Base-by-base conservation (phyloP, 2,329 filamentous ascomycete genomes). In the Cladosporium cucumerinum region DNA sequence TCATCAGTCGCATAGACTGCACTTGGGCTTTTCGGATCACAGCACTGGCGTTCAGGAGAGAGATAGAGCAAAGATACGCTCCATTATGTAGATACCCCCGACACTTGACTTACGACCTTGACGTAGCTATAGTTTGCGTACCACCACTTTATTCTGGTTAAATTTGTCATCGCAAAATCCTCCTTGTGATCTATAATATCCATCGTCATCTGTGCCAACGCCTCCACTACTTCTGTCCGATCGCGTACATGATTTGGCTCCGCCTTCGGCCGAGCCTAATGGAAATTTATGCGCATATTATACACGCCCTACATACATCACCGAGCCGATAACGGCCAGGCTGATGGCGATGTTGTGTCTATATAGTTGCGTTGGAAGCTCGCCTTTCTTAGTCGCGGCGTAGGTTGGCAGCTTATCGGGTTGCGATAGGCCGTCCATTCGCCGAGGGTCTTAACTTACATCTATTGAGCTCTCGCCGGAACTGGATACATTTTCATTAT, bases 181-280 rank as follows among this genome's bases (percentile, higher is more conserved):
- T 46, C 39, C 39, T 46, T 34, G 32, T 34, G 12, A 4, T 34
- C 39, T 12, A 11, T 21, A 4, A 6, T 12, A 10, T 21, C 14
- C n/a, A 12, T 46, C 8, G 39, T 46, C n/a, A 46, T 46, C 39
- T 46, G 7, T 46, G 39, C n/a, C 39, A 23, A 21, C 8, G n/a
- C 39, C 2, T 46, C 39, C 39, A 46, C 59, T 61, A 61, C 59
- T 61, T 61, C 59, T 61, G 59, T 61, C 59, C 59, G 59, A 61
- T 61, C 48, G 48, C 16, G 23, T 58, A 30, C 32, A 58, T 58
- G 10, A 46, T 54, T 32, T 18, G n/a, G n/a, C 14, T 30, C n/a
- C n/a, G 34, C 28, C 32, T 16, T 58, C 55, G 55, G 55, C 55
- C 55, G 55, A 58, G 55, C 25, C 55, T 58, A 21, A 18, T 18